Evolutionary conservation across 192 early-diverging fungal genomes (phyloP), one percentile per base, ranked within the genome.

Genomic region (Jimgerdemannia flammicorona): DNA sequence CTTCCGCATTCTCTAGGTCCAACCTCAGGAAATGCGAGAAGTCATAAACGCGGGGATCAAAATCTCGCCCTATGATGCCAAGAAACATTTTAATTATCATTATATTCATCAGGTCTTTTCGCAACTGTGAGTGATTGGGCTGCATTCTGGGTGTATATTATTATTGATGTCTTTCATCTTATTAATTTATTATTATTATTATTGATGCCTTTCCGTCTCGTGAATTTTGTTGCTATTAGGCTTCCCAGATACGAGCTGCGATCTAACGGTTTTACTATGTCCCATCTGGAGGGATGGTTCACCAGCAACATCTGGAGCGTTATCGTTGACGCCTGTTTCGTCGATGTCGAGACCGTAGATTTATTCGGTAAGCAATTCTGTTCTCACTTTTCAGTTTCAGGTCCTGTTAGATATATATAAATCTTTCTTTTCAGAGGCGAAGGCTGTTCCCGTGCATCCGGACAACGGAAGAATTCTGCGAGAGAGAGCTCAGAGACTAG

Each of bases 41-140:
- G 67, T 75, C 17, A 11, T 75, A 29, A 75, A 75, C 39, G 43
- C 67, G 3, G 74, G 74, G 7, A 71, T 75, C 0, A 75, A 75
- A 43, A 75, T 75, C 44, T 71, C 68, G 4, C 43, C 74, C 11
- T 75, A 67, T 67, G 66, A 75, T 67, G 1, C 74, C 20, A 75
- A 40, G 63, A 54, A 75, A 75, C 67, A 75, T 44, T 75, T 71
- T 70, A 67, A 75, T 19, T 44, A 39, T 75, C 43, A 44, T 14
- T 70, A 69, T 71, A 43, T 75, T 3, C 74, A 75, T 70, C 74
- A 75, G 39, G 74, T 74, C 19, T 74, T 74, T 74, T 74, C 3
- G 18, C 73, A 70, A 70, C 64, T 74, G 70, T 71, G 40, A 71
- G 70, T 71, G 70, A 19, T 71, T 71, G 70, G 17, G 17, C 41